Evolutionary conservation across 2,329 filamentous ascomycete species (phyloP), one percentile per base, ranked within the genome.

Genomic region (Ophiostoma sp.): DNA sequence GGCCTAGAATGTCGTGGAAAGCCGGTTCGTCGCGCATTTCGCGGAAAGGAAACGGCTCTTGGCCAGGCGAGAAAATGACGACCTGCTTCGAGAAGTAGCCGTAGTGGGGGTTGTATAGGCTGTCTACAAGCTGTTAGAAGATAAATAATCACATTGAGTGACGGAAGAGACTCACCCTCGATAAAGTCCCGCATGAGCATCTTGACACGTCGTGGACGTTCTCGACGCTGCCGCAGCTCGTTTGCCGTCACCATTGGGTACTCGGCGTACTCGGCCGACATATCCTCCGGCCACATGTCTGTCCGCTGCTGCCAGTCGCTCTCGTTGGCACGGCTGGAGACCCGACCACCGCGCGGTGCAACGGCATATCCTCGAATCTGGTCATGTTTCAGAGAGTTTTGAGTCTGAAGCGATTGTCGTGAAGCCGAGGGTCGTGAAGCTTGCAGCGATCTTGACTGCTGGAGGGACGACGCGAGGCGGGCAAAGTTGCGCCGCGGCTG

Each of bases 161-260:
- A n/a, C 11, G 31, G 8, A 48, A 0, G 2, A 0, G 42, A 81
- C 81, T 77, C 80, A 94, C 93, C 95, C 82, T 99, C 96, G 80
- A 99, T 96, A 80, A 99, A 99, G 86, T 99, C 97, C 77, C 97
- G 89, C 80, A 97, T 93, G 79, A 98, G 84, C 96, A 99, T 99
- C 88, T 97, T 98, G 77, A 97, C 95, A 81, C 92, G 88, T 79
- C 89, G 89, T 61, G 96, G 96, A 79, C 96, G 87, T 80, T 97
- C 91, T 71, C 85, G 90, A 71, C 92, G 87, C 77, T 83, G 85
- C 77, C 91, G 90, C 77, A 99, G 84, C 75, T 94, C 91, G 76
- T 92, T 87, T n/a, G 94, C 89, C 9, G 94, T 97, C 68, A 99
- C 92, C 80, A 92, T 90, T 0, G 96, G 95, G 79, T 93, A 97